phyloP scores from a whole-genome alignment of 306 rosid species.

The Cicer bijugum region DNA sequence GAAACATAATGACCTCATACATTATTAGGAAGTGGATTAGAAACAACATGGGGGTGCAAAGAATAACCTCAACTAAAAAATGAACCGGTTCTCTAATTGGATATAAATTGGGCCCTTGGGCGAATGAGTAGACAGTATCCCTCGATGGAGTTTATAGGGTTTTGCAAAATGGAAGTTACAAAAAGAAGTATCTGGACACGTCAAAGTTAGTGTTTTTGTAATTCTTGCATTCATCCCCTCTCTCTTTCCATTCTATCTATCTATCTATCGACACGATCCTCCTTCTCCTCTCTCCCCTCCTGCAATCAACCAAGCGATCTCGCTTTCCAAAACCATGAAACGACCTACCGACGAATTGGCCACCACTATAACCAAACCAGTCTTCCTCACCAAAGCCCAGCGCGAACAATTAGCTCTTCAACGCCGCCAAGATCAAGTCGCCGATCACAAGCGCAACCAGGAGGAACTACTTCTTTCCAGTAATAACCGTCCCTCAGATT shows the following conservation, averaged over 20 bases:
- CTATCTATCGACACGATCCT: background rate
- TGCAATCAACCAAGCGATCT: conserved; percentile 57
- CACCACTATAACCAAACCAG: conserved; percentile 50
- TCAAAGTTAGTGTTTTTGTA: background rate
- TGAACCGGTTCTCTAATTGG: no score
- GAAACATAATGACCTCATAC: no score
- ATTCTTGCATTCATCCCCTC: background rate
- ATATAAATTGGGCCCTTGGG: no score
- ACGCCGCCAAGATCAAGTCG: conserved; percentile 72
- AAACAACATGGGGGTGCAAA: no score
- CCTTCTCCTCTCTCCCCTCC: conserved; percentile 51
- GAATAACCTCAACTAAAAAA: no score
- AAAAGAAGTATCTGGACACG: conserved; percentile 20
- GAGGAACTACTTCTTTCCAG: conserved; percentile 51
- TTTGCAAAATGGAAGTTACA: no score
- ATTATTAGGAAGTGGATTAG: no score
- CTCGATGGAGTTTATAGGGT: no score
- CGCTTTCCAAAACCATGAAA: conserved; percentile 42
- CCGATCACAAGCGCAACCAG: conserved; percentile 62
- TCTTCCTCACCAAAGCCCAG: conserved; percentile 75
- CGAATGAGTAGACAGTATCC: no score
- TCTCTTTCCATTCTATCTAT: no score
- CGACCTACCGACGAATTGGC: conserved; percentile 40
- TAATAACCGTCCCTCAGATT: conserved; percentile 48
- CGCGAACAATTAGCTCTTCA: conserved; percentile 76